Percentiles rank a stretch among this genome's conserved stretches.
phyloP scores from a whole-genome alignment of 176 grass and related monocot genomes.

The Lolium rigidum region DNA sequence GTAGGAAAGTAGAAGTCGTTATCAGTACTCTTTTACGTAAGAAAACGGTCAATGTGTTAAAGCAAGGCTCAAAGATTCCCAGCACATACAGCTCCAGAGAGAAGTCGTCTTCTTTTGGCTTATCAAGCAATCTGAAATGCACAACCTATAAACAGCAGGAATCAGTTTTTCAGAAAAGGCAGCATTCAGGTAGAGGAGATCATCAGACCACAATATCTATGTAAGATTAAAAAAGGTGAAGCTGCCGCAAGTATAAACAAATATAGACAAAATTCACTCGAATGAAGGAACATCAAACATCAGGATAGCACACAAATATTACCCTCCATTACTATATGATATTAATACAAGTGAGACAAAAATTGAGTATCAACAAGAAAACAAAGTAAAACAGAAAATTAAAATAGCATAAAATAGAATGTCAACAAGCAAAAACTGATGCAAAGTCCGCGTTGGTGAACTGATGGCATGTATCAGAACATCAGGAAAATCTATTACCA shows the following conservation, averaged over 20 bases:
- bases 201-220: conserved; percentile 18
- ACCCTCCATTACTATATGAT: not conserved
- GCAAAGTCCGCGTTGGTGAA: not conserved
- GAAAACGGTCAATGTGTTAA: not conserved
- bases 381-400: not conserved
- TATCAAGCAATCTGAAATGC: conserved; percentile 69
- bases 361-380: conserved; percentile 9
- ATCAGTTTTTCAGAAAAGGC: not conserved
- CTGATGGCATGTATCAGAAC: not conserved
- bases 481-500: conserved; percentile 29
- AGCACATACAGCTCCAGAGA: conserved; percentile 74
- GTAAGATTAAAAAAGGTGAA: not conserved
- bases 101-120: conserved; percentile 71
- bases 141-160: conserved; percentile 56
- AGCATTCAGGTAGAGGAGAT: not conserved
- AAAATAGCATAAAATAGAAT: not conserved
- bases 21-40: not conserved
- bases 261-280: not conserved
- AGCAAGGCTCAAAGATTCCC: conserved; percentile 25
- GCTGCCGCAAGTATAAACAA: not conserved
- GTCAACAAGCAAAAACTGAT: not conserved
- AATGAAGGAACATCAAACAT: conserved; percentile 8
- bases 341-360: not conserved
- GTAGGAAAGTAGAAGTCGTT: conserved; percentile 26
- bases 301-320: conserved; percentile 24